phyloP scores from a whole-genome alignment of 2,329 filamentous ascomycete species.

The Fusarium sterilihyphosum region DNA sequence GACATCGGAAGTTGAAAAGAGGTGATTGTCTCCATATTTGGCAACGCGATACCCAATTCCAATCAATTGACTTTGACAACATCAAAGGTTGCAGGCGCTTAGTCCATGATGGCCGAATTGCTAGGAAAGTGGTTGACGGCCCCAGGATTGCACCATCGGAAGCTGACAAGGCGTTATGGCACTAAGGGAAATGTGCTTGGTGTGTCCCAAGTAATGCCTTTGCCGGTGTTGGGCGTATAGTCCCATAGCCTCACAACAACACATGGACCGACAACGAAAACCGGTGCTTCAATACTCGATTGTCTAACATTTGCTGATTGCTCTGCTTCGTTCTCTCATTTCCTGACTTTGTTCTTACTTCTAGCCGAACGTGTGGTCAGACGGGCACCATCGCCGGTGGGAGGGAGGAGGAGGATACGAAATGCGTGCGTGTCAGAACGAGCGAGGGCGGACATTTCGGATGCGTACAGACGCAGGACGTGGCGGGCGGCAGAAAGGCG shows the following conservation, averaged over 20 bases:
- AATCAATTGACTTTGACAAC: neutral
- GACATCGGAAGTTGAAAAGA: constrained; percentile 40
- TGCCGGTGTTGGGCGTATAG: constrained; percentile 8
- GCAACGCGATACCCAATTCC: neutral
- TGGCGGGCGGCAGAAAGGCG: constrained; percentile 37
- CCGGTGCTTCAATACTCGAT: neutral
- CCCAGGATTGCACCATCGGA: constrained; percentile 44
- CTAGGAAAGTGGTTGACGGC: constrained; percentile 35
- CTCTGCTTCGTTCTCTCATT: constrained; percentile 1
- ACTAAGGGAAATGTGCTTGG: constrained; percentile 29
- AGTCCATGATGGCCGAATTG: constrained; percentile 12
- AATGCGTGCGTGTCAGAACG: constrained; percentile 12
- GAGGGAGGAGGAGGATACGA: constrained; percentile 22
- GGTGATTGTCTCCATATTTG: constrained; percentile 29
- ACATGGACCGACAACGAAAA: neutral
- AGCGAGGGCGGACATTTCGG: constrained; percentile 14
- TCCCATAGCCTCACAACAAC: constrained; percentile 2
- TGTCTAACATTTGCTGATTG: neutral
- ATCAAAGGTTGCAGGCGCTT: neutral
- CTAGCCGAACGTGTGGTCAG: constrained; percentile 1
- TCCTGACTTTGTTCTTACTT: neutral
- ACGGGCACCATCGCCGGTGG: neutral
- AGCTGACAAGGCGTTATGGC: constrained; percentile 45
- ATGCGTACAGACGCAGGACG: constrained; percentile 29
- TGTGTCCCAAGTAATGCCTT: constrained; percentile 26